Evolutionary conservation across 441 rosid genomes (phyloP), one percentile per base, ranked within the genome.

Genomic region (Metrosideros polymorpha): DNA sequence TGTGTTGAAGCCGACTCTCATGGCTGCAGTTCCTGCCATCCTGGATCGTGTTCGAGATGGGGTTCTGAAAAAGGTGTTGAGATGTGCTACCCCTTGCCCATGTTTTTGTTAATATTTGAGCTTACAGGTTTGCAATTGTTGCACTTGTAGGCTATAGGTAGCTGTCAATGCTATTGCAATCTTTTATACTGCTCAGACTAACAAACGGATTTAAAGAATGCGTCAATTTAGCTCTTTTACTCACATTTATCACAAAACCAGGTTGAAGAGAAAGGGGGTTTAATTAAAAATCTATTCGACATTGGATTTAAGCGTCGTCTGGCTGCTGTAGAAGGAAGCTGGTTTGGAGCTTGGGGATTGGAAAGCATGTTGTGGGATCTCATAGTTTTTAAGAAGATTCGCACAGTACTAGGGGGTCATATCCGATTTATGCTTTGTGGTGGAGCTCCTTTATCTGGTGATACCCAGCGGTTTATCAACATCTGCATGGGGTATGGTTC

Each of bases 341-440:
- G 96, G 96, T 91, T 96, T 91, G 99, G 99, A 89, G 99, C 99
- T 76, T 94, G 97, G 98, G 97, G 96, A 85, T 86, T 94, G 87
- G 99, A 97, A 93, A 92, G 89, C 88, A 88, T 89, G 88, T 85
- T 96, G 51, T 97, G 99, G 99, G 98, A 96, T 85, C 84, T 87
- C 82, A 30, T 95, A 82, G 93, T 96, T 59, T 97, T 97, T 88
- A 94, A 91, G 79, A 90, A 89, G 49, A 88, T 97, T 50, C 94
- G 95, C 6, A 93, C 96, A 86, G 91, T 92, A 56, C 95, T 97
- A 85, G 99, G 99, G 84, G 99, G 99, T 85, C 84, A 84, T 35
- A 91, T 97, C 66, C 91, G 97, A 53, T 92, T 93, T 89, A 93
- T 97, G 92, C 93, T 97, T 50, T 91, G 93, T 89, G 99, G 98